Evolutionary conservation across 2,329 filamentous ascomycete species (phyloP).

Genomic region (Calonectria pteridis): DNA sequence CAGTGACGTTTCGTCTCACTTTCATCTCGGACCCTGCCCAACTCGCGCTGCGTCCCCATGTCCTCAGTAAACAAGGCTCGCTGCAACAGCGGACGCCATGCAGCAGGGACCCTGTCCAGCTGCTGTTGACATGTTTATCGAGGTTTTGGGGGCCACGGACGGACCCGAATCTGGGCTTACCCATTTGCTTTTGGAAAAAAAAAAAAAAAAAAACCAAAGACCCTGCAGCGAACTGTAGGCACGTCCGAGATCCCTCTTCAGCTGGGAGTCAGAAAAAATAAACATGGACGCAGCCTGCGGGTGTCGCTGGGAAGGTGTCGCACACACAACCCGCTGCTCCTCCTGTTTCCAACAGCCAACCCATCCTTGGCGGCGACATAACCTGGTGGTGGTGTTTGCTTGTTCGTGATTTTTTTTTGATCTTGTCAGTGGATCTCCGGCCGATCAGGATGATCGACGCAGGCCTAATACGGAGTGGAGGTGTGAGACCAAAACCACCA

Average conservation of each 20-base stretch:
- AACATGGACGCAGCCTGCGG: not conserved
- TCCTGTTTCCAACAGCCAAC: not conserved
- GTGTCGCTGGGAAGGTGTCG: not conserved
- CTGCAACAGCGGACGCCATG: not conserved
- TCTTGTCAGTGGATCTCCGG: slow-evolving; percentile 35
- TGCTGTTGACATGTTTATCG: slow-evolving; percentile 10
- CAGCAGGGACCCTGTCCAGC: slow-evolving; percentile 1
- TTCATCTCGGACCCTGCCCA: slow-evolving; percentile 13
- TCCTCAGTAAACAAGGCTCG: slow-evolving; percentile 13
- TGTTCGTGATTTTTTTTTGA: not conserved
- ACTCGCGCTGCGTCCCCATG: slow-evolving; percentile 5
- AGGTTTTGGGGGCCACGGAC: not conserved
- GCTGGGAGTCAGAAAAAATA: not conserved
- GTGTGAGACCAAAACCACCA: slow-evolving; percentile 36
- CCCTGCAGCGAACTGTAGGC: not conserved
- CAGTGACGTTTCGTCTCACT: slow-evolving; percentile 44
- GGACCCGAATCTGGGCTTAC: not conserved
- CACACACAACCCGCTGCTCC: not conserved
- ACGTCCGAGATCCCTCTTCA: not conserved
- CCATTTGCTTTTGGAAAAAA: not conserved
- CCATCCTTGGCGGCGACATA: not conserved
- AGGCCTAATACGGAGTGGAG: slow-evolving; percentile 25
- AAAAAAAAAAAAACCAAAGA: not conserved
- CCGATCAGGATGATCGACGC: slow-evolving; percentile 44
- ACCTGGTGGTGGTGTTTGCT: not conserved